These are phyloP conservation scores for Opeltia flavorubescens DNA, from an alignment of 495 filamentous ascomycete genomes.

Conservation along the genomic window DNA sequence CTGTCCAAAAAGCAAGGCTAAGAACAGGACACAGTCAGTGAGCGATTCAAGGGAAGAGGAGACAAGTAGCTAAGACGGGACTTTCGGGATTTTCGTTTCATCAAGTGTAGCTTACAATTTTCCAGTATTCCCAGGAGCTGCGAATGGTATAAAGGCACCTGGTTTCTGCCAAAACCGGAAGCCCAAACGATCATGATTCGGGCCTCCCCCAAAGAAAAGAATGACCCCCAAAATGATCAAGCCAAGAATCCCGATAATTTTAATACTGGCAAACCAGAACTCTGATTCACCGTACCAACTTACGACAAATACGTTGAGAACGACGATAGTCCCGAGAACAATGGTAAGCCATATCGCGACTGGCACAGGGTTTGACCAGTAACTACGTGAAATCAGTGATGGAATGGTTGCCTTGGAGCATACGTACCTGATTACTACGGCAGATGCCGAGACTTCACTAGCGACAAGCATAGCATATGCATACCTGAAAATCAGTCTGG, in stretches of 20 bases:
- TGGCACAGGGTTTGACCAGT: constrained; percentile 43
- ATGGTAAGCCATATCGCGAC: constrained; percentile 41
- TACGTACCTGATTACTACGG: constrained; percentile 48
- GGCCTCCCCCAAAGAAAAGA: constrained; percentile 26
- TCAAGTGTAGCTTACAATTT: constrained; percentile 11
- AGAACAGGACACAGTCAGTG: neutral
- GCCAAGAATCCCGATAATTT: constrained; percentile 44
- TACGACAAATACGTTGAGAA: constrained; percentile 46
- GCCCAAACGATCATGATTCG: constrained; percentile 21
- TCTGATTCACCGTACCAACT: constrained; percentile 67
- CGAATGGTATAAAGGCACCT: constrained; percentile 18
- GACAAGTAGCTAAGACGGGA: constrained; percentile 50
- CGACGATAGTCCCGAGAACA: constrained; percentile 36
- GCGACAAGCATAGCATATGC: constrained; percentile 64
- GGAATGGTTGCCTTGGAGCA: neutral
- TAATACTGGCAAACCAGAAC: constrained; percentile 67
- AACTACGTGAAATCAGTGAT: constrained; percentile 14
- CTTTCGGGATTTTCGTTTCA: constrained; percentile 30
- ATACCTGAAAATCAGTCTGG: constrained; percentile 43
- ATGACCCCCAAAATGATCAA: constrained; percentile 37
- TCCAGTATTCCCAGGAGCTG: constrained; percentile 19
- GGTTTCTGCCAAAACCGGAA: constrained; percentile 40
- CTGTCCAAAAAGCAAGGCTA: constrained; percentile 20
- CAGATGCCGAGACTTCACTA: constrained; percentile 68
- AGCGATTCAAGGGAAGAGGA: constrained; percentile 46